Conservation (phyloP, 306 rosid species). For the Canavalia ensiformis region DNA sequence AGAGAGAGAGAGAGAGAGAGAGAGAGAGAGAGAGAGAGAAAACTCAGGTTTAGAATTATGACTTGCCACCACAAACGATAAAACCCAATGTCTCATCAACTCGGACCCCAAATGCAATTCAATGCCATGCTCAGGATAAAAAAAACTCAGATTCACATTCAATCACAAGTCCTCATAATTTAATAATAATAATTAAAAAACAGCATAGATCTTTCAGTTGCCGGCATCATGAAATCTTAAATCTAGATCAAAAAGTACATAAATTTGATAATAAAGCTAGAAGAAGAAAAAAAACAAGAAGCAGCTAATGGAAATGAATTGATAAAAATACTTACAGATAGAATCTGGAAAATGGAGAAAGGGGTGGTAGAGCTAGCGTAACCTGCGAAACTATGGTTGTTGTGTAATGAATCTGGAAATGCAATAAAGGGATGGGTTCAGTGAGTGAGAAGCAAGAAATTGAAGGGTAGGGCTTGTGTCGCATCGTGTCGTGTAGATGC, state of each 20-base stretch:
- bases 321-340: slow-evolving; percentile 38
- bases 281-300: background rate
- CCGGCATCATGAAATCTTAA: slow-evolving; percentile 30
- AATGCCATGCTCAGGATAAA: slow-evolving; percentile 33
- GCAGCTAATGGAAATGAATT: background rate
- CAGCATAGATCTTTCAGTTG: background rate
- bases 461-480: slow-evolving; percentile 25
- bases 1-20: background rate
- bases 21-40: background rate
- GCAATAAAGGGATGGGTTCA: slow-evolving; percentile 29
- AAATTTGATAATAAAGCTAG: background rate
- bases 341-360: slow-evolving; percentile 7
- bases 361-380: slow-evolving; percentile 45
- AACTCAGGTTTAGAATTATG: slow-evolving; percentile 38
- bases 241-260: slow-evolving; percentile 19
- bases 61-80: slow-evolving; percentile 24
- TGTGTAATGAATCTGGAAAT: slow-evolving; percentile 36
- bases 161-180: slow-evolving; percentile 11
- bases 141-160: slow-evolving; percentile 45
- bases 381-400: slow-evolving; percentile 4
- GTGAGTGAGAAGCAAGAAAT: slow-evolving; percentile 36
- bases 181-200: background rate
- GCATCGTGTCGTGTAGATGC: slow-evolving; percentile 21
- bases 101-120: slow-evolving; percentile 22
- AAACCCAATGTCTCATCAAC: slow-evolving; percentile 38